Evolutionary conservation across 1,139 yeast species (phyloP), one percentile per base, ranked within the genome.

Genomic region (Blastobotrys aristatus): DNA sequence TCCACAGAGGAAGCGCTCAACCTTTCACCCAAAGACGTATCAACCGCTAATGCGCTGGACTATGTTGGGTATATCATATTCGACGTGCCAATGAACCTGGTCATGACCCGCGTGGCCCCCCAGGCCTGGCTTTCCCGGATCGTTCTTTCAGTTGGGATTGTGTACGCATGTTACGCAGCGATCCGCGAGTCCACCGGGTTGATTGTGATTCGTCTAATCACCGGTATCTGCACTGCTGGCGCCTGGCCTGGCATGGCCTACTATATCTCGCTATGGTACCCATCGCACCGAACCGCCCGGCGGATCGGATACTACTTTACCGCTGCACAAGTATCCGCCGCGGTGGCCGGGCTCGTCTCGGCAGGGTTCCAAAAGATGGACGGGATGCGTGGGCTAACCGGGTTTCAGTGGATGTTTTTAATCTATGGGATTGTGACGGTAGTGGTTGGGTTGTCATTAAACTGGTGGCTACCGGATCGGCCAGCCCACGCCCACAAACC

Each of bases 221-320:
- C 86, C 21, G 96, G 96, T 41, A 60, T 84, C 50, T 85, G 84
- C 50, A 89, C 89, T 44, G 95, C 96, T 10, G 96, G 96, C 33
- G 81, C 89, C 2, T 88, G 96, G 96, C 96, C 96, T 1, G 96
- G 96, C 10, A 73, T 88, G 82, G 82, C 90, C 21, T 87, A 86
- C 66, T 88, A 86, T 59, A 74, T 88, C 39, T 79, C 90, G 0
- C 71, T 86, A 57, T 88, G 95, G 94, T 88, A 88, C 60, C 96
- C 96, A 1, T 77, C 82, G 47, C 82, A 84, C 44, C 73, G 94
- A 50, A 77, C 82, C 55, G 85, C 95, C 2, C 75, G 80, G 55
- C 72, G 96, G 60, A 84, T 88, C 53, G 96, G 96, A 1, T 87
- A 84, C 68, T 88, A 88, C 65, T 88, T 83, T 65, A 86, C 95